Conservation (phyloP, 805 yeast species). For the Suhomyces faveliae region DNA sequence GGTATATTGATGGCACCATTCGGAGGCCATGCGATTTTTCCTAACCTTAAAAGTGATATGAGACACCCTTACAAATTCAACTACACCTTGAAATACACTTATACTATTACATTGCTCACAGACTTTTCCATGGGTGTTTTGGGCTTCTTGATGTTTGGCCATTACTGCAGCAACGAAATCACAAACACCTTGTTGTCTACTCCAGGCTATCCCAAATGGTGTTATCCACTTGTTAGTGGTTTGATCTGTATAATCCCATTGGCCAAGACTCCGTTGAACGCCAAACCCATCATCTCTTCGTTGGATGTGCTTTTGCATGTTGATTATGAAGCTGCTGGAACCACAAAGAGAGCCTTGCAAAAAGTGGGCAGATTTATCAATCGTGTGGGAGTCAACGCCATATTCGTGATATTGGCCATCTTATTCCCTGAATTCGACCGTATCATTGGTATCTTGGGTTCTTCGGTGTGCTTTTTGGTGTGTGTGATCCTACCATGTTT, state of each 20-base stretch:
- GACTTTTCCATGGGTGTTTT: slow-evolving; percentile 61
- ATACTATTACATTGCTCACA: slow-evolving; percentile 54
- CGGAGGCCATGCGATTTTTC: slow-evolving; percentile 84
- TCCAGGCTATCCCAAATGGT: slow-evolving; percentile 63
- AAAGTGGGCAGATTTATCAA: slow-evolving; percentile 9
- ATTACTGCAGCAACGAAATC: slow-evolving; percentile 62
- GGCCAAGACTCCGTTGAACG: slow-evolving; percentile 41
- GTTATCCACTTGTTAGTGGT: slow-evolving; percentile 32
- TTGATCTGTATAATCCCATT: slow-evolving; percentile 40
- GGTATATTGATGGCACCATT: slow-evolving; percentile 76
- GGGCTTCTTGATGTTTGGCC: slow-evolving; percentile 83
- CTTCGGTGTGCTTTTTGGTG: slow-evolving; percentile 41
- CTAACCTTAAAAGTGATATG: slow-evolving; percentile 74
- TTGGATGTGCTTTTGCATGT: slow-evolving; percentile 29
- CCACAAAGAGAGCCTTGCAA: neutral
- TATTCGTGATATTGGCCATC: slow-evolving; percentile 25
- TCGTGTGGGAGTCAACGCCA: slow-evolving; percentile 24
- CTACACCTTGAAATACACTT: slow-evolving; percentile 54
- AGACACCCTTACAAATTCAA: slow-evolving; percentile 62
- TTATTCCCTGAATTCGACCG: slow-evolving; percentile 39
- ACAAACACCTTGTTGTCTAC: slow-evolving; percentile 72
- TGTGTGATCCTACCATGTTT: slow-evolving; percentile 40
- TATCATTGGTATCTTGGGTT: slow-evolving; percentile 41
- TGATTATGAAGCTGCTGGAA: slow-evolving; percentile 3
- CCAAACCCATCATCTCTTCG: slow-evolving; percentile 39